A percentile compares a stretch with the other conserved stretches of the same genome.
Evolutionary conservation across 805 yeast species (phyloP).

Genomic region (Myxozyma melibiosi): DNA sequence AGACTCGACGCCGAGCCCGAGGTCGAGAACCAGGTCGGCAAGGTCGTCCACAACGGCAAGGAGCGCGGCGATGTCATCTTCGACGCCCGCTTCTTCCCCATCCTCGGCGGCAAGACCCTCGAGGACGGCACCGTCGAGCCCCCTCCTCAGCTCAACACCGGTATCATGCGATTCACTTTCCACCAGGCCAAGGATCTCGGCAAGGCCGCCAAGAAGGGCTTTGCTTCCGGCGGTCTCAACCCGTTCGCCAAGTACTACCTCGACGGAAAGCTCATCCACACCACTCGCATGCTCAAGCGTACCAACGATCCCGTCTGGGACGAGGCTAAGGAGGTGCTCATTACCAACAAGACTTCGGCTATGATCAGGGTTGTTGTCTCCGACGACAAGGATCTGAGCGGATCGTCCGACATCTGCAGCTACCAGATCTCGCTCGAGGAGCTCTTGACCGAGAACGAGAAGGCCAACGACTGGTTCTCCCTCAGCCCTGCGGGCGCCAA

Average conservation of each 20-base stretch:
- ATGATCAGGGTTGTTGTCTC: conserved; percentile 67
- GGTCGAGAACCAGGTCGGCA: conserved; percentile 53
- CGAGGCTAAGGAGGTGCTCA: conserved; percentile 63
- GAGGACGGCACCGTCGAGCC: conserved; percentile 84
- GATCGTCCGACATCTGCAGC: conserved; percentile 62
- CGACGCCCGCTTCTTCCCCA: conserved; percentile 76
- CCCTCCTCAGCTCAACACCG: conserved; percentile 92
- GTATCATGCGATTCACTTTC: conserved; percentile 74
- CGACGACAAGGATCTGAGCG: conserved; percentile 58
- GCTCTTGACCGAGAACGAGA: conserved; percentile 74
- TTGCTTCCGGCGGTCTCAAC: conserved; percentile 54
- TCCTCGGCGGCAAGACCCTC: conserved; percentile 52
- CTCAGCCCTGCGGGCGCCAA: conserved; percentile 75
- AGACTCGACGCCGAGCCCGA: conserved; percentile 53
- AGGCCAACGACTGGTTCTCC: conserved; percentile 77
- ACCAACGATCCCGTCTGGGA: conserved; percentile 70
- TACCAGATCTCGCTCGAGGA: conserved; percentile 57
- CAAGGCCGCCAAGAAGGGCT: conserved; percentile 38
- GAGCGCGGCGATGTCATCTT: conserved; percentile 74
- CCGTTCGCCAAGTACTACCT: conserved; percentile 72
- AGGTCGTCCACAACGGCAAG: conserved; percentile 78
- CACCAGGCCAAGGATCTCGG: conserved; percentile 61
- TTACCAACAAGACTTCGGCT: conserved; percentile 70
- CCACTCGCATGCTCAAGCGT: conserved; percentile 61
- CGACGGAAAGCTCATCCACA: conserved; percentile 60